Percentiles rank a stretch among this genome's conserved stretches.
These are phyloP conservation scores for Daldinia bambusicola DNA, from an alignment of 495 filamentous ascomycete species.

Conservation along the genomic window DNA sequence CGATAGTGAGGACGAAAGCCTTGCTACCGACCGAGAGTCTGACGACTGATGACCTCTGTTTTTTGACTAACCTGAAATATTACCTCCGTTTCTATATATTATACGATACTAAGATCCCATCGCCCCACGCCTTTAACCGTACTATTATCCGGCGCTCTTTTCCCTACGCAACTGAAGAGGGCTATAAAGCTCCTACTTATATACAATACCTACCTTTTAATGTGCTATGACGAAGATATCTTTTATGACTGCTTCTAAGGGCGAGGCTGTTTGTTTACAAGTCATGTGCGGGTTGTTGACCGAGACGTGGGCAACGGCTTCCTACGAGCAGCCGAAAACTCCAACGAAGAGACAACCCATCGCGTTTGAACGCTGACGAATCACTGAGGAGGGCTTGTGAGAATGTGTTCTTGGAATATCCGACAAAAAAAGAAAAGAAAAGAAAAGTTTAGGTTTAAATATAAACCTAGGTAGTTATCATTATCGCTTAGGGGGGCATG, in stretches of 20 bases:
- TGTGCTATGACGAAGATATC: slow-evolving; percentile 42
- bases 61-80: not conserved
- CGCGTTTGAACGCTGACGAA: not conserved
- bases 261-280: slow-evolving; percentile 24
- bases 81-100: slow-evolving; percentile 12
- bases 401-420: slow-evolving; percentile 13
- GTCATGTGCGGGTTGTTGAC: slow-evolving; percentile 12
- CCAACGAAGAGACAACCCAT: not conserved
- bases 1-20: slow-evolving; percentile 42
- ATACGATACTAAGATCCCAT: slow-evolving; percentile 14
- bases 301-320: slow-evolving; percentile 21
- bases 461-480: not conserved
- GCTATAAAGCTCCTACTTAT: slow-evolving; percentile 22
- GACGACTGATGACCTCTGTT: not conserved
- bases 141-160: slow-evolving; percentile 24
- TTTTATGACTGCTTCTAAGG: slow-evolving; percentile 22
- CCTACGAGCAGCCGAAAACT: slow-evolving; percentile 14
- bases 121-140: not conserved
- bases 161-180: slow-evolving; percentile 19
- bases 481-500: slow-evolving; percentile 13
- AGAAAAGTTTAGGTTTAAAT: not conserved
- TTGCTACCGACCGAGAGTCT: slow-evolving; percentile 47
- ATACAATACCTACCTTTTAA: slow-evolving; percentile 34
- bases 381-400: not conserved
- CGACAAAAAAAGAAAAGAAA: slow-evolving; percentile 9